Evolutionary conservation across 768 basidiomycete genomes (phyloP), one percentile per base, ranked within the genome.

Genomic region (Pleurotus tuber-regium): DNA sequence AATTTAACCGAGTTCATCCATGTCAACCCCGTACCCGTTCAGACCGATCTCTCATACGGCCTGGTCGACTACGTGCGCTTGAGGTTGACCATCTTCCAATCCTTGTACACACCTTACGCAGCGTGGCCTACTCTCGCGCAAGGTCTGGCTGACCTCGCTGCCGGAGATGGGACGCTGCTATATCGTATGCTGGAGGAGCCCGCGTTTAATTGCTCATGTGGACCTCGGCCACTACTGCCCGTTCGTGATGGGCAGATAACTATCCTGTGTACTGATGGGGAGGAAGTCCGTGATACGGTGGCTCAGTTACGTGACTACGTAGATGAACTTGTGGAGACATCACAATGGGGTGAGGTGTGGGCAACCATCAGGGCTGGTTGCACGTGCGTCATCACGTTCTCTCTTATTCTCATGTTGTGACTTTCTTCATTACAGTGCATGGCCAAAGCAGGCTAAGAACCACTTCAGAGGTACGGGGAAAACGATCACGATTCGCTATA

Each of bases 61-160:
- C 43, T 64, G 4, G 56, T 63, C 49, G 63, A 65, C 58, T 59
- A 52, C 46, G 42, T 48, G 16, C 43, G 56, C 40, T 43, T 63
- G 24, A 51, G 57, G 28, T 48, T 43, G 23, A 47, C 48, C 21
- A 52, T 68, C 35, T 63, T 63, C 52, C 19, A 31, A 2, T 10
- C 54, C 7, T 57, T 68, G 23, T 66, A 63, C 50, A 33, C 53
- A 4, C 66, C 64, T n/a, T 60, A 59, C 44, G 50, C 24, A n/a
- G 14, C 48, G 21, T 61, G 53, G 42, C 51, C 54, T n/a, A 16
- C 30, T 6, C 52, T 65, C 2, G 61, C 59, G 4, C 36, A 50
- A 30, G 61, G 51, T 1, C 56, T 68, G 23, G 59, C 63, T 16
- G 59, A 58, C 23, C 58, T 66, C 2, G 59, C 64, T 30, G 42